Percentiles rank a stretch among this genome's conserved stretches.
phyloP scores from a whole-genome alignment of 179 eudicot genomes.

The Beta lomatogona region DNA sequence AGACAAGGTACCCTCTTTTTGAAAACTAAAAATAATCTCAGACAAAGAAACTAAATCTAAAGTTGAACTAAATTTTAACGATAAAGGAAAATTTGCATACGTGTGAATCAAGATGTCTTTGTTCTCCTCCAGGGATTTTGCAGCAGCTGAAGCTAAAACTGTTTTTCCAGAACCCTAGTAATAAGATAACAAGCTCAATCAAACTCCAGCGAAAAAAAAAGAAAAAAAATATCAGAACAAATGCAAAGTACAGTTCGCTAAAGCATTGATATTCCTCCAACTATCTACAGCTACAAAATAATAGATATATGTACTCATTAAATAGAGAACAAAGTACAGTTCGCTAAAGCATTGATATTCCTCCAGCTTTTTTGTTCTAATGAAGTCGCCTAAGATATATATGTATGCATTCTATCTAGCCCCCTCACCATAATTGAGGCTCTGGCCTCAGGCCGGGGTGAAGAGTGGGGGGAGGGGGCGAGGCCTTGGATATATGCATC shows the following conservation, averaged over 20 bases:
- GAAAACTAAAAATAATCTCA: not conserved
- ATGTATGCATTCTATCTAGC: not conserved
- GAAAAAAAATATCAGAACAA: not conserved
- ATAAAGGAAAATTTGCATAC: conserved; percentile 42
- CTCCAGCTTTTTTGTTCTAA: not conserved
- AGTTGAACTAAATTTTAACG: not conserved
- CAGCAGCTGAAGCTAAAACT: conserved; percentile 74
- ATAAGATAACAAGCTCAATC: conserved; percentile 7
- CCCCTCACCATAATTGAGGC: not conserved
- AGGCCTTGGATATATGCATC: not conserved
- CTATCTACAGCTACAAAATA: not conserved
- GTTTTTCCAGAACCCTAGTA: conserved; percentile 94
- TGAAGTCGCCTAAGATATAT: not conserved
- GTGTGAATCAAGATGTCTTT: conserved; percentile 73
- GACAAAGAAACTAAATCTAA: not conserved
- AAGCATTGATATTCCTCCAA: not conserved
- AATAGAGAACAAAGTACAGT: not conserved
- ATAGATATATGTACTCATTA: not conserved
- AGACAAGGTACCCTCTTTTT: not conserved
- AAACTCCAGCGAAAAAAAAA: not conserved
- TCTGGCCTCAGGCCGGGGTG: not conserved
- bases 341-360: not conserved
- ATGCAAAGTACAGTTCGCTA: not conserved
- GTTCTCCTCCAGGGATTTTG: conserved; percentile 71
- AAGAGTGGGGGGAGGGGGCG: not conserved